These are phyloP conservation scores for Oemleria cerasiformis DNA, from an alignment of 306 rosid genomes.

Conservation along the genomic window DNA sequence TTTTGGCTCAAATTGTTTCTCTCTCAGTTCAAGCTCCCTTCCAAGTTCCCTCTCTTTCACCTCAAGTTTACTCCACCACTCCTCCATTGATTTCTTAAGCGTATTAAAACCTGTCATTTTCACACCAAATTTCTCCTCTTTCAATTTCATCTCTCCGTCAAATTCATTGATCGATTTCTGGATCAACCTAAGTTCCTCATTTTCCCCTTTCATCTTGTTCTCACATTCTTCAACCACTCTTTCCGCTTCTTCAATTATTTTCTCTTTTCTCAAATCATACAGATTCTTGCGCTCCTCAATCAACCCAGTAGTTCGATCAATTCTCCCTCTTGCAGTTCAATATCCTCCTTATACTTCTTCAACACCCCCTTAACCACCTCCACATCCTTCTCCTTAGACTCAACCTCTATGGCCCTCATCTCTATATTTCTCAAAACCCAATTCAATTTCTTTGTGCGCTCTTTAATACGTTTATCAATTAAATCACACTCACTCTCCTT, in stretches of 20 bases:
- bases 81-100: constrained; percentile 13
- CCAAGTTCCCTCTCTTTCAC: constrained; percentile 10
- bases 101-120: background rate
- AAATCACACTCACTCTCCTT: constrained; percentile 31
- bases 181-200: constrained; percentile 22
- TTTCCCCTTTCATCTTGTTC: constrained; percentile 12
- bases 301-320: background rate
- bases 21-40: background rate
- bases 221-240: constrained; percentile 22
- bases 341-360: background rate
- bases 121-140: background rate
- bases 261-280: constrained; percentile 19
- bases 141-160: background rate
- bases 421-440: background rate
- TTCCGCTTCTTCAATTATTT: constrained; percentile 3
- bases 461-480: constrained; percentile 16
- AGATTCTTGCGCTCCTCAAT: constrained; percentile 13
- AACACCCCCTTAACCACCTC: background rate
- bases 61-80: constrained; percentile 1
- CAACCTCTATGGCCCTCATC: constrained; percentile 5
- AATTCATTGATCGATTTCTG: background rate
- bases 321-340: background rate
- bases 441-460: constrained; percentile 20
- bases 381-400: constrained; percentile 13
- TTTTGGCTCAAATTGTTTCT: background rate